A percentile compares a stretch with the other conserved stretches of the same genome.
Conservation (phyloP, 306 rosid species). For the Calophaca sinica region DNA sequence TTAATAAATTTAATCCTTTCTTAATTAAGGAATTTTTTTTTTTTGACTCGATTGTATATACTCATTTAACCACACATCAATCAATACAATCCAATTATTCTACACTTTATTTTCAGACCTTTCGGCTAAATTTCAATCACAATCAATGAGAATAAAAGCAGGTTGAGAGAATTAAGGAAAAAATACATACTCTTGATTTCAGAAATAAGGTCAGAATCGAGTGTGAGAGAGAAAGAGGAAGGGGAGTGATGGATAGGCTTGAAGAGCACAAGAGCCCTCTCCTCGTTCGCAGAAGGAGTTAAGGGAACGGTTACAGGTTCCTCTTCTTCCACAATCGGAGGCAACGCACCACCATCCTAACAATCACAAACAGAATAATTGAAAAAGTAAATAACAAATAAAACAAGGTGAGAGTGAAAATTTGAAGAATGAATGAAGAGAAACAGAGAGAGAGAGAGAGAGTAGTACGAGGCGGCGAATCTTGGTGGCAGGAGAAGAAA, state of each 20-base stretch:
- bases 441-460: neutral
- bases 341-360: conserved; percentile 69
- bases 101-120: no score
- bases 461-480: conserved; percentile 82
- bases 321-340: conserved; percentile 66
- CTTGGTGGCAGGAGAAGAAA: conserved; percentile 82
- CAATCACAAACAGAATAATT: neutral
- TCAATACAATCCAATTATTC: no score
- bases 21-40: neutral
- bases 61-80: no score
- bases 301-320: conserved; percentile 30
- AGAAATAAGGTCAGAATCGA: conserved; percentile 59
- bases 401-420: neutral
- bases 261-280: conserved; percentile 82
- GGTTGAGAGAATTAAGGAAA: neutral
- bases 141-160: no score
- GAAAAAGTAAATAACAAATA: neutral
- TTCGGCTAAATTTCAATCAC: no score
- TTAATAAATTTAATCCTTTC: neutral
- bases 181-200: conserved; percentile 55
- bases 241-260: conserved; percentile 52
- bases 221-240: conserved; percentile 58
- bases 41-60: no score
- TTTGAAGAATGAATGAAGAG: neutral
- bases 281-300: conserved; percentile 37